These are phyloP conservation scores for Juglanconis sp. DNA, from an alignment of 2,329 filamentous ascomycete species.

Conservation along the genomic window DNA sequence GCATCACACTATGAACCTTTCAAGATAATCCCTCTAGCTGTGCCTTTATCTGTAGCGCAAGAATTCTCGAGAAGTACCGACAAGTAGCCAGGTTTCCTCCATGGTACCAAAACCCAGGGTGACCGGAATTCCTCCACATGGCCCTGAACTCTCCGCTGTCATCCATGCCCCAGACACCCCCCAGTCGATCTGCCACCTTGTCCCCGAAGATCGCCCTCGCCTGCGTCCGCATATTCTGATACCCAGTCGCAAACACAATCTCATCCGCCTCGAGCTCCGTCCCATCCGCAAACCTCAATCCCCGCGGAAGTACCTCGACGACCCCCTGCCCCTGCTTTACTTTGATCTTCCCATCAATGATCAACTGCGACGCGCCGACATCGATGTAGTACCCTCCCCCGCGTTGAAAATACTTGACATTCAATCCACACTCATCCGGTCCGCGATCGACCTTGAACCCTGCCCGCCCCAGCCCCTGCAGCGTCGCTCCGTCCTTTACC, in stretches of 20 bases:
- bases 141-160: constrained; percentile 52
- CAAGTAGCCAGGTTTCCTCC: constrained; percentile 63
- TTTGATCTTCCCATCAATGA: constrained; percentile 62
- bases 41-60: constrained; percentile 53
- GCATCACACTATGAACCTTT: no score
- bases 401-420: constrained; percentile 61
- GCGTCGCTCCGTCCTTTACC: constrained; percentile 34
- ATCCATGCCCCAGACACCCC: constrained; percentile 62
- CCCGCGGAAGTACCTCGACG: constrained; percentile 42
- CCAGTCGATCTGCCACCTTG: constrained; percentile 53
- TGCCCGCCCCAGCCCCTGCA: constrained; percentile 46
- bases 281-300: constrained; percentile 51
- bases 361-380: constrained; percentile 60
- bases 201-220: constrained; percentile 61
- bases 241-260: constrained; percentile 62
- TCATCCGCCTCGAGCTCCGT: constrained; percentile 57
- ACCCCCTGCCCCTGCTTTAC: constrained; percentile 59
- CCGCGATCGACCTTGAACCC: constrained; percentile 62
- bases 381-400: constrained; percentile 71
- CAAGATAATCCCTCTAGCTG: constrained; percentile 28
- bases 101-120: constrained; percentile 64
- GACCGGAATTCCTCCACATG: constrained; percentile 59
- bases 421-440: constrained; percentile 53
- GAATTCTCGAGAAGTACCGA: constrained; percentile 54
- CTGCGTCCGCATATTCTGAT: constrained; percentile 65